phyloP scores from a whole-genome alignment of 805 yeast species.

The Babjeviella inositovora region DNA sequence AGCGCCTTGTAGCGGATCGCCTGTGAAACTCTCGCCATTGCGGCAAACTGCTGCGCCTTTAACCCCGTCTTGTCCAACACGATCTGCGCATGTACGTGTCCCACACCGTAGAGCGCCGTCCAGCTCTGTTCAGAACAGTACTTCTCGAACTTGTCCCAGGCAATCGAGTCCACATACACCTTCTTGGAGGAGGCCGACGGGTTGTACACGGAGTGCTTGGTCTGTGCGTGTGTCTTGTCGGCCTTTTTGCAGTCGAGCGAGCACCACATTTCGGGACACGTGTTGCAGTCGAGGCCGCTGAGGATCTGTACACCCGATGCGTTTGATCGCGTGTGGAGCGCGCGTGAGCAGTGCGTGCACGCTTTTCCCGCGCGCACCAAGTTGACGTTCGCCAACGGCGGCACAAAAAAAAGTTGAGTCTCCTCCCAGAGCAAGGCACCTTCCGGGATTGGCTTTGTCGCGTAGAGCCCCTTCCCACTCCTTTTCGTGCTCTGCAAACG shows the following conservation, averaged over 20 bases:
- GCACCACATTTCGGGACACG: conserved; percentile 62
- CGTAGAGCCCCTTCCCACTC: conserved; percentile 47
- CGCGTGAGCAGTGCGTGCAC: conserved; percentile 57
- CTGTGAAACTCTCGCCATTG: conserved; percentile 61
- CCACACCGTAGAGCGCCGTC: conserved; percentile 53
- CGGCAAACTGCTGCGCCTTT: conserved; percentile 27
- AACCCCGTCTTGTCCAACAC: conserved; percentile 22
- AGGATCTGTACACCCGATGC: conserved; percentile 13
- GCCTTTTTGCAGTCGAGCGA: conserved; percentile 37
- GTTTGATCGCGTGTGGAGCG: conserved; percentile 16
- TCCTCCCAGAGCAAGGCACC: conserved; percentile 49
- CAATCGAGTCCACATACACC: conserved; percentile 18
- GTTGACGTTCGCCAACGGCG: conserved; percentile 50
- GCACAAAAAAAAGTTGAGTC: conserved; percentile 37
- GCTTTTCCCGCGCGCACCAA: conserved; percentile 47
- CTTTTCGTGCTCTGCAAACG: conserved; percentile 28
- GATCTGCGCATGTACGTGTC: conserved; percentile 32
- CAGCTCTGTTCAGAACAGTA: conserved; percentile 51
- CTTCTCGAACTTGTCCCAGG: conserved; percentile 39
- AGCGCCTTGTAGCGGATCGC: conserved; percentile 43
- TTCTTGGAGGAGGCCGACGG: conserved; percentile 15
- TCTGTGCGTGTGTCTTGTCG: conserved; percentile 33
- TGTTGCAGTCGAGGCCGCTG: conserved; percentile 46
- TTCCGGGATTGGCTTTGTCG: conserved; percentile 24
- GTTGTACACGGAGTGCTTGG: conserved; percentile 34